Base-by-base conservation (phyloP, 2,329 filamentous ascomycete genomes). In the Verticillium alfalfae region DNA sequence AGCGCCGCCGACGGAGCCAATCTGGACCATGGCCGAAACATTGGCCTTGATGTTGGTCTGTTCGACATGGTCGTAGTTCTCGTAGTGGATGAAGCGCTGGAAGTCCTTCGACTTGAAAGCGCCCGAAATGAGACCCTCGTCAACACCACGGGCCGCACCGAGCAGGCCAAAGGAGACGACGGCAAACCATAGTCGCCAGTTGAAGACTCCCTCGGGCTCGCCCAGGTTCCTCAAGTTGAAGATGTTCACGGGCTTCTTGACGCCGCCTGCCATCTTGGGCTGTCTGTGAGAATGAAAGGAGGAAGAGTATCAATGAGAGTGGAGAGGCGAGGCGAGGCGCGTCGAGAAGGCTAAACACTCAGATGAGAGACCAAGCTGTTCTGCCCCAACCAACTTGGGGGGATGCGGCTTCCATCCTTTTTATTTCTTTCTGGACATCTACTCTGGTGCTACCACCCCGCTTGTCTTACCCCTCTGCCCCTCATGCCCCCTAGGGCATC, bases 1-100 rank as follows among this genome's bases (percentile, higher is more conserved):
- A 36, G 89, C 88, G 54, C 90, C 90, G 4, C 79, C 86, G 36
- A 93, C 89, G 31, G 85, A 90, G 31, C 90, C 90, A 68, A 93
- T 86, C 74, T 93, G 90, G 0, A 93, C 90, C 90, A 93, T 93
- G 57, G 88, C 84, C 1, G 89, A 89, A 61, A 93, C 89, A 72
- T 93, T 93, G 67, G 84, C 87, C 74, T 90, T 87, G 76, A 89
- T 87, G 71, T 90, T 87, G 64, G 88, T 87, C 70, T 83, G 78
- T 56, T 84, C 80, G 4, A 81, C 76, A 0, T 73, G 67, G 56
- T 74, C 77, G 68, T 87, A 86, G 2, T 79, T 76, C 6, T 78
- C 74, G 64, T 87, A 85, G 66, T 85, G 69, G 70, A 91, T 88
- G 38, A 79, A 79, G 1, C 72, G 66, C 66, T 88, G 81, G 71